Percentiles rank a stretch among this genome's conserved stretches.
Evolutionary conservation across 2,329 filamentous ascomycete species (phyloP).

Genomic region (Phaeoacremonium minimum): DNA sequence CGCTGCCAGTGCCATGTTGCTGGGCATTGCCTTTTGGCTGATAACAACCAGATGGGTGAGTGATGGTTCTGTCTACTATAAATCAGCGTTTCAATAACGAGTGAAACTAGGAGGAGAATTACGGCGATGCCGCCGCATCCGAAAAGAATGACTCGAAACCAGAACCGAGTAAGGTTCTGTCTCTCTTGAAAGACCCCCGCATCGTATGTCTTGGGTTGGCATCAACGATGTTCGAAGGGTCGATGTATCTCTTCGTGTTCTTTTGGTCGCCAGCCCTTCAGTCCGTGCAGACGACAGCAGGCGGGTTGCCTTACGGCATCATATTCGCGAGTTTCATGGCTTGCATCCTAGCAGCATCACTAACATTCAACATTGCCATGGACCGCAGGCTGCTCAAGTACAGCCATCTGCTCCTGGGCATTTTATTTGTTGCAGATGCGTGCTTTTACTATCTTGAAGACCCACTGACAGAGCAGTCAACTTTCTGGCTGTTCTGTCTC

Average conservation of each 20-base stretch:
- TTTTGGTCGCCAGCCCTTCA: conserved; percentile 52
- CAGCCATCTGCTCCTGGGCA: conserved; percentile 26
- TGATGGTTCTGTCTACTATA: too few relatives aligned
- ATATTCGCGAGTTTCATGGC: conserved; percentile 50
- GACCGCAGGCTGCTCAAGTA: conserved; percentile 17
- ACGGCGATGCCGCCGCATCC: conserved; percentile 26
- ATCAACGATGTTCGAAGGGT: conserved; percentile 53
- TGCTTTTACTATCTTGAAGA: conserved; percentile 31
- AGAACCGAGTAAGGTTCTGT: conserved; percentile 12
- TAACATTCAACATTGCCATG: conserved; percentile 41
- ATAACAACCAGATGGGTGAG: conserved; percentile 45
- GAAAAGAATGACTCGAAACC: conserved; percentile 7
- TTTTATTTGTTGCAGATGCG: conserved; percentile 30
- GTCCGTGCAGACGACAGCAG: conserved; percentile 19
- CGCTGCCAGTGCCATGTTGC: conserved; percentile 27
- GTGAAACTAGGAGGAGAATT: conserved; percentile 48
- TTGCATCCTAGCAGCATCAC: conserved; percentile 54
- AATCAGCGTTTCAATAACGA: too few relatives aligned
- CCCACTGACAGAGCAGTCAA: conserved; percentile 29
- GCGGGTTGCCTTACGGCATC: conserved; percentile 35
- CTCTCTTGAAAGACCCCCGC: conserved; percentile 34
- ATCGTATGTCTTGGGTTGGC: conserved; percentile 45
- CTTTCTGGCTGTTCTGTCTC: conserved; percentile 50
- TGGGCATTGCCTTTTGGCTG: conserved; percentile 34
- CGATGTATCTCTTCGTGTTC: conserved; percentile 55